Conservation (phyloP, 257 asterid species). For the Scutellaria baicalensis region DNA sequence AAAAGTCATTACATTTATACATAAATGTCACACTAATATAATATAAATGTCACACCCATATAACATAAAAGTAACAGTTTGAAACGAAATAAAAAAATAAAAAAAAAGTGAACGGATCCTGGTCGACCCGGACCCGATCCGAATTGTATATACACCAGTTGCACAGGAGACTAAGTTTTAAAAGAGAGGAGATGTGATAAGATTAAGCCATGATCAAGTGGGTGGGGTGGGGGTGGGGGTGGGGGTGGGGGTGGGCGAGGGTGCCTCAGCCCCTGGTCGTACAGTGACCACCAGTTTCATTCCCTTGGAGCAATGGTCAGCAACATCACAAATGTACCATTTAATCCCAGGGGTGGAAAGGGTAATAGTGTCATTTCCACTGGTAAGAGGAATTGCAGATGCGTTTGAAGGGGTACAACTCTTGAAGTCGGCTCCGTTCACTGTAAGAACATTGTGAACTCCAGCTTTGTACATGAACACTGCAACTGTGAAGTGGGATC, state of each 20-base stretch:
- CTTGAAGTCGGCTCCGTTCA: constrained; percentile 1
- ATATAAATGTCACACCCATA: no score
- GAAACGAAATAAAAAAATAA: no score
- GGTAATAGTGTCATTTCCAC: constrained; percentile 23
- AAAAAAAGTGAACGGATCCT: no score
- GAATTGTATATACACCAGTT: no score
- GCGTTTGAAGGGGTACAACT: neutral
- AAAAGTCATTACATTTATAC: no score
- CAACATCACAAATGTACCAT: constrained; percentile 31
- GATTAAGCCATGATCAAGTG: neutral
- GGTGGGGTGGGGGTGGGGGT: constrained; percentile 4
- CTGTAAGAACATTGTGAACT: neutral
- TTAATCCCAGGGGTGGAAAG: constrained; percentile 24
- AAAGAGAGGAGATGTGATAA: neutral
- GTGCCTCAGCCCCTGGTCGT: neutral
- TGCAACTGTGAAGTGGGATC: no score
- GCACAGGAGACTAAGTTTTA: no score
- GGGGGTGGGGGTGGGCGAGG: neutral
- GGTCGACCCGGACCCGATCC: no score
- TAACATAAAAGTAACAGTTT: no score
- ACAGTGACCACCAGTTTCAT: constrained; percentile 24
- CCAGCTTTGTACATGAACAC: neutral
- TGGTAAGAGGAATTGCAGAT: neutral
- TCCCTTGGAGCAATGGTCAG: constrained; percentile 23
- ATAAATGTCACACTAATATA: no score